phyloP scores from a whole-genome alignment of 2,329 filamentous ascomycete genomes.

The Colletotrichum camelliae region DNA sequence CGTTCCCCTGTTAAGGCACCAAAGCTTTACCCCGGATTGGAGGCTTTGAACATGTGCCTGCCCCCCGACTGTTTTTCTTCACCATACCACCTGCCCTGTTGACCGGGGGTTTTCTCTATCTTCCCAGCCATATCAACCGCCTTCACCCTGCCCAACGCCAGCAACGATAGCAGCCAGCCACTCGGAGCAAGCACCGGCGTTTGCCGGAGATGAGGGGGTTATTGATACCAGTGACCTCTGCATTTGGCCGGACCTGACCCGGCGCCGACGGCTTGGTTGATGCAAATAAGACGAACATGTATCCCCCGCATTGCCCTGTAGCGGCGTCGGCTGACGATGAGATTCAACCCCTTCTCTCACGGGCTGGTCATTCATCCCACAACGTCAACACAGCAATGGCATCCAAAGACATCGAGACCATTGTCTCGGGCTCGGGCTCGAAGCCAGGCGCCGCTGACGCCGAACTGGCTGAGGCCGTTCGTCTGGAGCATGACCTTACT shows the following conservation, averaged over 20 bases:
- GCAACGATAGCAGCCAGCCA: background rate
- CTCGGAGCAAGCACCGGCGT: background rate
- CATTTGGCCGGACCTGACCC: background rate
- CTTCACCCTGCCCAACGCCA: background rate
- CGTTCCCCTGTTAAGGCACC: background rate
- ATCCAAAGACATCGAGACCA: background rate
- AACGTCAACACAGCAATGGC: background rate
- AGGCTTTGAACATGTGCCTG: background rate
- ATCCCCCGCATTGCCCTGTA: background rate
- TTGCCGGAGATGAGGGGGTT: slow-evolving; percentile 1
- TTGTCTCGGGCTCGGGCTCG: background rate
- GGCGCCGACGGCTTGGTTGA: background rate
- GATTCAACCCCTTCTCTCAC: slow-evolving; percentile 4
- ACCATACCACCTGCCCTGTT: background rate
- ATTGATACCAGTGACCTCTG: background rate
- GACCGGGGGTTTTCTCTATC: background rate
- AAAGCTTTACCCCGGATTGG: background rate
- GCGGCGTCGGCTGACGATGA: background rate
- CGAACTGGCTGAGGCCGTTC: slow-evolving; percentile 39
- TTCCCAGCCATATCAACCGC: background rate
- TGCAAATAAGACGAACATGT: slow-evolving; percentile 1
- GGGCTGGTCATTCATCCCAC: background rate
- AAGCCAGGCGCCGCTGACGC: slow-evolving; percentile 14
- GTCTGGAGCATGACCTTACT: slow-evolving; percentile 40
- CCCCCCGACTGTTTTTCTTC: background rate